Base-by-base conservation (phyloP, 306 rosid genomes). In the Albizia julibrissin region DNA sequence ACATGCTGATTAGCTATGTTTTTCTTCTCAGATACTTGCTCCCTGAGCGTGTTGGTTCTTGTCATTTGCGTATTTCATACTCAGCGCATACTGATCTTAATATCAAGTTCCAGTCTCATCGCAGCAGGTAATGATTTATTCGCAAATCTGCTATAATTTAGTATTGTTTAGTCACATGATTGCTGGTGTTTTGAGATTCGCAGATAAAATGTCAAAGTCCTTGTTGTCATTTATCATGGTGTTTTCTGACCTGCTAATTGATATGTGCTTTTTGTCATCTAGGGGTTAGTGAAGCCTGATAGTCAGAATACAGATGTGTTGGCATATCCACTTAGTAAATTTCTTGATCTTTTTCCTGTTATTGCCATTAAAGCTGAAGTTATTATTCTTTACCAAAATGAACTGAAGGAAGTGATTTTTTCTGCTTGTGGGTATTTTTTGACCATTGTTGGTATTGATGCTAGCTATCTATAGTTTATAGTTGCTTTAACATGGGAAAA, bases 91-190 rank as follows among this genome's bases (percentile, higher is more conserved):
- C 85, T 81, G 98, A 94, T 88, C 89, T 94, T 82, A 94, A 94
- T 84, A 94, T 94, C 90, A 94, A 94, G 88, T 94, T 94, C 79
- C 98, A 94, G 87, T 94, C 98, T 33, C 94, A 94, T 81, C 91
- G 98, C 81, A 94, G 98, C 98, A 94, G 98, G 98, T 92, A 88
- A 74, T 79, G 78, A 21, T 81, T 74, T 82, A 75, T 43, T 76
- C 50, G 76, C 54, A 81, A 75, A 62, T 42, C 66, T 62, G 65
- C 87, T 73, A 29, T 77, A 54, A 65, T 75, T 58, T 70, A 33
- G 56, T 78, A 44, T 62, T 59, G 16, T 76, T 34, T 33, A 0
- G n/a, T 59, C 34, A 27, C 66, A 16, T 13, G 44, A 40, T 68
- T 29, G 67, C 56, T 67, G 83, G 72, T 64, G 61, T 37, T 37